These are phyloP conservation scores for Dothidotthia symphoricarpi DNA, from an alignment of 2,329 filamentous ascomycete species.

Conservation along the genomic window DNA sequence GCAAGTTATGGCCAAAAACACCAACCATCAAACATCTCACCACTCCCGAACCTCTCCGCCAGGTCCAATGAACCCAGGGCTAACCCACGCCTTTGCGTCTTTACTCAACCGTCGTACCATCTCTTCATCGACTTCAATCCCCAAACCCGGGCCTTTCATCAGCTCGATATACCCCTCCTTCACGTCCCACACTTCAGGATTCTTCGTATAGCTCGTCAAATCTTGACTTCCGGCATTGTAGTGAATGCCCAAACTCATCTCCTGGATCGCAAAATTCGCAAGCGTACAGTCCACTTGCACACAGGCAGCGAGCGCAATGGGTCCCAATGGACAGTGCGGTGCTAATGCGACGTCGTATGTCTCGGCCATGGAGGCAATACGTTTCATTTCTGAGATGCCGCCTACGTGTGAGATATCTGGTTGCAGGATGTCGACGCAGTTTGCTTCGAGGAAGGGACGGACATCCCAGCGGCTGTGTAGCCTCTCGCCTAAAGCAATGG, in stretches of 20 bases:
- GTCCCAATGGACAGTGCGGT: slow-evolving; percentile 71
- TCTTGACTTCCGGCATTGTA: slow-evolving; percentile 58
- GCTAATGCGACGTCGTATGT: slow-evolving; percentile 71
- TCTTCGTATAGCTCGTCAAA: slow-evolving; percentile 61
- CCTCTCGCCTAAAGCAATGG: slow-evolving; percentile 71
- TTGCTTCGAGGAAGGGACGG: slow-evolving; percentile 66
- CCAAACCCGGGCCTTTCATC: slow-evolving; percentile 60
- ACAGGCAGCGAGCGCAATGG: slow-evolving; percentile 69
- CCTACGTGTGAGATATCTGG: slow-evolving; percentile 71
- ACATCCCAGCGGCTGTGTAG: slow-evolving; percentile 73
- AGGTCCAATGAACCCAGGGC: slow-evolving; percentile 65
- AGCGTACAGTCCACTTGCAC: slow-evolving; percentile 63
- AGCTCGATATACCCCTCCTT: slow-evolving; percentile 64
- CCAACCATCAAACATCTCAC: slow-evolving; percentile 49
- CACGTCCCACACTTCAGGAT: slow-evolving; percentile 65
- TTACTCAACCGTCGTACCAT: slow-evolving; percentile 60
- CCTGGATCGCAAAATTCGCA: slow-evolving; percentile 68
- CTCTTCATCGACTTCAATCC: slow-evolving; percentile 69
- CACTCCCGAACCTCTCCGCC: slow-evolving; percentile 68
- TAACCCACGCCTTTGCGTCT: slow-evolving; percentile 63
- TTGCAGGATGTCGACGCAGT: slow-evolving; percentile 68
- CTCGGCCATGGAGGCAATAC: slow-evolving; percentile 70
- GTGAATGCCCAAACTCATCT: slow-evolving; percentile 78
- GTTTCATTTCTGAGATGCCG: slow-evolving; percentile 68
- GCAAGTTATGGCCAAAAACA: too few species aligned